A percentile compares a stretch with the other conserved stretches of the same genome.
Conservation (phyloP, 1,284 basidiomycete species). For the Leccinum pseudoinsigne region DNA sequence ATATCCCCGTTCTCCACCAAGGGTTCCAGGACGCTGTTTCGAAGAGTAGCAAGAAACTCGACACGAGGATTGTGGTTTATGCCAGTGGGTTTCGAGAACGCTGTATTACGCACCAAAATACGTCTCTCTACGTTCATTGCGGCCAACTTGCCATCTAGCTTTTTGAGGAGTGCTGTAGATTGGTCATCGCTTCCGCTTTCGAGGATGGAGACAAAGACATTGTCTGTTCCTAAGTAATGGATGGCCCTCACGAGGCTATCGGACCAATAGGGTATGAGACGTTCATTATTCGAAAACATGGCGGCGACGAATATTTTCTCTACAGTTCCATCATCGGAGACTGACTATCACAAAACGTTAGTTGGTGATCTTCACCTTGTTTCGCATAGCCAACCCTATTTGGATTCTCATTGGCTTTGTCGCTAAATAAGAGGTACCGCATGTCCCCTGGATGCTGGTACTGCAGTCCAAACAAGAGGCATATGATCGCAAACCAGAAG, state of each 20-base stretch:
- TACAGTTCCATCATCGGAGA: neutral
- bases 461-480: conserved; percentile 12
- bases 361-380: conserved; percentile 7
- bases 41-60: conserved; percentile 42
- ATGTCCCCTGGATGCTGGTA: conserved; percentile 14
- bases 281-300: too few relatives aligned
- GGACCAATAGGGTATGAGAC: conserved; percentile 38
- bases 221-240: conserved; percentile 45
- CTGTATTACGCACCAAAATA: conserved; percentile 16
- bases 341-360: neutral
- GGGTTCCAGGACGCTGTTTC: conserved; percentile 48
- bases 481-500: conserved; percentile 7
- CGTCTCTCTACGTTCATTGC: conserved; percentile 18
- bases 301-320: conserved; percentile 25
- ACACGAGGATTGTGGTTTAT: conserved; percentile 34
- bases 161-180: conserved; percentile 16
- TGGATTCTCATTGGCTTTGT: conserved; percentile 14
- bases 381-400: conserved; percentile 19
- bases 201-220: conserved; percentile 55
- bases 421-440: conserved; percentile 15
- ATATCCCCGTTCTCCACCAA: conserved; percentile 39
- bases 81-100: conserved; percentile 13
- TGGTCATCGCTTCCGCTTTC: conserved; percentile 51
- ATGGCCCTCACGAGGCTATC: conserved; percentile 38
- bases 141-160: conserved; percentile 12